phyloP scores from a whole-genome alignment of 225 moss, liverwort and hornwort species.

The Bryum argenteum region DNA sequence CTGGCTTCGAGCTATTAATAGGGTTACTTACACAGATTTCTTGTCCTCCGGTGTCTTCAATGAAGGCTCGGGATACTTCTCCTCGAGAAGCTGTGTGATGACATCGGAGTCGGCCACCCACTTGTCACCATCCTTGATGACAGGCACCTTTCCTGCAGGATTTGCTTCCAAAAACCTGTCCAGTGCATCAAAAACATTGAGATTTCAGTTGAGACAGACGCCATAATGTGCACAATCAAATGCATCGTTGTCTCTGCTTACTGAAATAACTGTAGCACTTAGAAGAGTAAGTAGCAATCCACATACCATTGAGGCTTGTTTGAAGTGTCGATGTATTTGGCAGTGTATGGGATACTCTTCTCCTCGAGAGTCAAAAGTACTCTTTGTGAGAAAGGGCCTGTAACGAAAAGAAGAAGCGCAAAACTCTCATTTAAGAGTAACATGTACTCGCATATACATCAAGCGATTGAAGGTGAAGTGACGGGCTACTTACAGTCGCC shows the following conservation, averaged over 20 bases:
- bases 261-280: background rate
- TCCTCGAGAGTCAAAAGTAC: slow-evolving; percentile 83
- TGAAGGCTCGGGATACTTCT: slow-evolving; percentile 70
- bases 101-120: slow-evolving; percentile 93
- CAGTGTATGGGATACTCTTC: slow-evolving; percentile 69
- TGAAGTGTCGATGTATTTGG: slow-evolving; percentile 68
- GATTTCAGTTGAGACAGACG: slow-evolving; percentile 8
- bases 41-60: slow-evolving; percentile 60
- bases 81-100: slow-evolving; percentile 81
- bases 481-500: slow-evolving; percentile 75
- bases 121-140: slow-evolving; percentile 80
- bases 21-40: slow-evolving; percentile 54
- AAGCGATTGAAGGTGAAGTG: background rate
- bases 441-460: background rate
- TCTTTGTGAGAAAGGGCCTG: slow-evolving; percentile 96
- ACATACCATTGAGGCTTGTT: slow-evolving; percentile 90
- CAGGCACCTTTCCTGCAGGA: slow-evolving; percentile 96
- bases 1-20: slow-evolving; percentile 14
- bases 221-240: background rate
- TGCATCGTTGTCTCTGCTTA: background rate
- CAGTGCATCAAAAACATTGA: slow-evolving; percentile 23
- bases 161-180: slow-evolving; percentile 86
- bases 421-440: background rate
- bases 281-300: slow-evolving; percentile 3
- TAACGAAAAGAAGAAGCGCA: slow-evolving; percentile 9